These are phyloP conservation scores for Penicillium antarcticum DNA, from an alignment of 495 filamentous ascomycete genomes.

Conservation along the genomic window DNA sequence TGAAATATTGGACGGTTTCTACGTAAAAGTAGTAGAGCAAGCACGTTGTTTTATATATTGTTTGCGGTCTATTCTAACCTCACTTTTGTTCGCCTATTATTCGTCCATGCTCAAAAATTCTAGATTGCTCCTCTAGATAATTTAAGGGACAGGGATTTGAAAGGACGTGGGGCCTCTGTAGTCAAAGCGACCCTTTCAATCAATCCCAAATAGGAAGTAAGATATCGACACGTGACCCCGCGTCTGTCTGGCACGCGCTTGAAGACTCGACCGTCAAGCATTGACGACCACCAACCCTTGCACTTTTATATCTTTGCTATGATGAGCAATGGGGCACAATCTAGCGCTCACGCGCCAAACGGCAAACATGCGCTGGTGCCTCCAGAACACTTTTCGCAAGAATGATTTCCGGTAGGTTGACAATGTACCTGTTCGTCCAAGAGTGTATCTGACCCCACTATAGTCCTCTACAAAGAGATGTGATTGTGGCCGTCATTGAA, in stretches of 20 bases:
- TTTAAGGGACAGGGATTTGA: too few species aligned
- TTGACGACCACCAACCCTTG: too few species aligned
- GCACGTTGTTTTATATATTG: too few species aligned
- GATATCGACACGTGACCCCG: constrained; percentile 11
- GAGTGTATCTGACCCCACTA: constrained; percentile 30
- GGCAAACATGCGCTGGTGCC: constrained; percentile 78
- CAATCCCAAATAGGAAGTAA: constrained; percentile 2
- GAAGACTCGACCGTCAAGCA: background rate
- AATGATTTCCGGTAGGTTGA: constrained; percentile 59
- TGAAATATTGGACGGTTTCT: too few species aligned
- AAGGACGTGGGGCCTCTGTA: too few species aligned
- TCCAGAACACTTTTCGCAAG: constrained; percentile 81
- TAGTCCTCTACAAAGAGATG: constrained; percentile 79
- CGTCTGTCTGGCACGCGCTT: constrained; percentile 1
- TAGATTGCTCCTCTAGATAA: too few species aligned
- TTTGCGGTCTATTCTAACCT: too few species aligned
- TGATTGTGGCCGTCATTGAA: constrained; percentile 75
- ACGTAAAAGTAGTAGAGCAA: background rate
- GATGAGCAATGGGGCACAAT: background rate
- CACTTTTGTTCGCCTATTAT: too few species aligned
- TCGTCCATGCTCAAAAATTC: too few species aligned
- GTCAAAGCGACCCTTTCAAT: background rate
- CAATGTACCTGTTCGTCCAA: background rate
- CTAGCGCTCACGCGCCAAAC: constrained; percentile 17
- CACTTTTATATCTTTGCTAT: background rate